A percentile compares a stretch with the other conserved stretches of the same genome.
phyloP scores from a whole-genome alignment of 78 protist genomes.

The Dictyostelium purpureum region DNA sequence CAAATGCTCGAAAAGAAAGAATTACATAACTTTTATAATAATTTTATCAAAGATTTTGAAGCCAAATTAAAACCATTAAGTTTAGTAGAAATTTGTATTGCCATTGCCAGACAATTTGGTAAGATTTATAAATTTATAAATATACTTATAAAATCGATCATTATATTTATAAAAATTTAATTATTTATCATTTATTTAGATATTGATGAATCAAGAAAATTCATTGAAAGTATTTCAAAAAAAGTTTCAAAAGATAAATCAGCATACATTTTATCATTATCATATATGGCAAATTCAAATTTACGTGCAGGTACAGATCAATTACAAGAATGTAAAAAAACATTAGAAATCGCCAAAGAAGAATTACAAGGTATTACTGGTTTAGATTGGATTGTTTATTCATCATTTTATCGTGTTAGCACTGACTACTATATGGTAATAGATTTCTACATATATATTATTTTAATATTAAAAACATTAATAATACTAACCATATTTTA shows the following conservation, averaged over 20 bases:
- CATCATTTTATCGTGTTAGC: constrained; percentile 36
- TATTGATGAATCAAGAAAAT: constrained; percentile 47
- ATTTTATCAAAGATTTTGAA: constrained; percentile 84
- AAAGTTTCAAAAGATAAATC: constrained; percentile 72
- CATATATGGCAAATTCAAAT: constrained; percentile 28
- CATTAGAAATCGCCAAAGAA: constrained; percentile 42
- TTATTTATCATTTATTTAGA: not conserved
- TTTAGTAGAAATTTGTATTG: constrained; percentile 65
- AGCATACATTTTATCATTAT: constrained; percentile 50
- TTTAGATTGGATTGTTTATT: constrained; percentile 42
- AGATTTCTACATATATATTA: not conserved
- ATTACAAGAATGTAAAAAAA: constrained; percentile 28
- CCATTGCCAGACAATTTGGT: constrained; percentile 50
- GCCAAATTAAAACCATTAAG: constrained; percentile 73
- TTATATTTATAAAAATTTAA: not conserved
- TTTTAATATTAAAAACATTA: not conserved
- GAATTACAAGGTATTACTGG: constrained; percentile 61
- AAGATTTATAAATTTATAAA: not conserved
- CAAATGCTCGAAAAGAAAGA: constrained; percentile 36
- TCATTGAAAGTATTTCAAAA: constrained; percentile 41
- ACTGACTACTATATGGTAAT: constrained; percentile 56
- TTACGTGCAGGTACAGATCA: constrained; percentile 5
- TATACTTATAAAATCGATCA: not conserved
- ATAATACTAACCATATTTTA: not conserved
- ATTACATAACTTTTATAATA: constrained; percentile 58